Evolutionary conservation across 192 early-diverging fungal species (phyloP), one percentile per base, ranked within the genome.

Genomic region (Coemansia sp.): DNA sequence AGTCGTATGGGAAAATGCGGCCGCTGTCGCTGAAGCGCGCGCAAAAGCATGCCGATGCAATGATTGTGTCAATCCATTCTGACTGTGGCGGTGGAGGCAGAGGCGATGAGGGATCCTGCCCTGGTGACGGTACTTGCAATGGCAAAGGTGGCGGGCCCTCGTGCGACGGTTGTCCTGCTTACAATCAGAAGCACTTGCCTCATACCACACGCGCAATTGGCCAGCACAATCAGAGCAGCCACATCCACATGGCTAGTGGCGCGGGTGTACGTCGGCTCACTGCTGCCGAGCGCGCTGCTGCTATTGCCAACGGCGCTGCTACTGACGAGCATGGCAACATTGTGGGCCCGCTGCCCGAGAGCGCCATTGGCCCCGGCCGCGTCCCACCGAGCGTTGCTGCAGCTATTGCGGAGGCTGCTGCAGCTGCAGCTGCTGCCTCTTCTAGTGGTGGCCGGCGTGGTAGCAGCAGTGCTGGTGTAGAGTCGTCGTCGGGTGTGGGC

Each of bases 81-180:
- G 42, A 46, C 46, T 23, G 43, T 40, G 36, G 53, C 11, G 45
- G 48, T 35, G 9, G 46, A 31, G 26, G 46, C 53, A 16, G 39
- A 11, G 38, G 39, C 51, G 68, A 63, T 37, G 70, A 73, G 57
- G 89, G 85, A 6, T 86, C 86, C 7, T 92, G 91, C 68, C 91
- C 91, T 7, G 91, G 91, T 34, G 85, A 88, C 63, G 91, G 91
- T 11, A 88, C 86, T 36, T 92, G 91, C 53, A 91, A 90, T 53
- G 91, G 91, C 14, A 88, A 76, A 16, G 91, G 91, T 9, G 91
- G 91, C 36, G 82, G 85, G 10, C 70, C 85, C 6, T 88, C 88
- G 8, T 92, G 91, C 74, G 84, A 84, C 33, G 91, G 91, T 1
- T 92, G 91, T 38, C 91, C 91, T 0, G 89, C 89, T 2, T 90